phyloP scores from a whole-genome alignment of 2,329 filamentous ascomycete genomes.

The Falciphora oryzae region DNA sequence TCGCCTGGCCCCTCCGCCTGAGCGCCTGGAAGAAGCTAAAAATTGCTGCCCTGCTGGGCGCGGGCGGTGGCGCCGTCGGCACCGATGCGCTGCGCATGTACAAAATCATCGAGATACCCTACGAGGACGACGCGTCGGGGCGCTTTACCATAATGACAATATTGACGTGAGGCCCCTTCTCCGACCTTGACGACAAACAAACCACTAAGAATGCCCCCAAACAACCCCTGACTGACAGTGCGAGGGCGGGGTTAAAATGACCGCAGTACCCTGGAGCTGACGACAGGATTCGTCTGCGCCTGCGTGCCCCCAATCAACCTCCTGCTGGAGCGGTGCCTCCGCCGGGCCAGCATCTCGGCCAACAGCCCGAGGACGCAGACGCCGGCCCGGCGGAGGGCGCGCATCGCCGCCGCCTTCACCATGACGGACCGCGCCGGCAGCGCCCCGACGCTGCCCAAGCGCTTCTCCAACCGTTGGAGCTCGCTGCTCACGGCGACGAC shows the following conservation, averaged over 20 bases:
- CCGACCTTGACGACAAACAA: not conserved
- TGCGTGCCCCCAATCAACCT: conserved; percentile 7
- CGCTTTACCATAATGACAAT: not conserved
- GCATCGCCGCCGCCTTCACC: too few relatives aligned
- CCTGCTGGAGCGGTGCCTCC: not conserved
- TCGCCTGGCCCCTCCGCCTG: conserved; percentile 25
- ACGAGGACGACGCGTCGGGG: not conserved
- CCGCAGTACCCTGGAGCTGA: not conserved
- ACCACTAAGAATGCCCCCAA: too few relatives aligned
- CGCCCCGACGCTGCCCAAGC: too few relatives aligned
- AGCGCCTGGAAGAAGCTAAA: conserved; percentile 26
- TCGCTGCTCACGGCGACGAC: not conserved
- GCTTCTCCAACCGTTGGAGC: not conserved
- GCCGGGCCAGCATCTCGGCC: not conserved
- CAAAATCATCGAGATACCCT: not conserved
- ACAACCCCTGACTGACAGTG: not conserved
- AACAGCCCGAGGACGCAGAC: not conserved
- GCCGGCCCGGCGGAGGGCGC: too few relatives aligned
- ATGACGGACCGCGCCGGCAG: too few relatives aligned
- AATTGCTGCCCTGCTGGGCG: conserved; percentile 24
- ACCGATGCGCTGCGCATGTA: not conserved
- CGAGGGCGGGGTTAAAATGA: too few relatives aligned
- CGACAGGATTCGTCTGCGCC: conserved; percentile 5
- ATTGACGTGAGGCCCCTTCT: not conserved
- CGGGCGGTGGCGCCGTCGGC: conserved; percentile 18